These are phyloP conservation scores for Schoenoplectus triqueter DNA, from an alignment of 202 grass and related monocot species.

Conservation along the genomic window DNA sequence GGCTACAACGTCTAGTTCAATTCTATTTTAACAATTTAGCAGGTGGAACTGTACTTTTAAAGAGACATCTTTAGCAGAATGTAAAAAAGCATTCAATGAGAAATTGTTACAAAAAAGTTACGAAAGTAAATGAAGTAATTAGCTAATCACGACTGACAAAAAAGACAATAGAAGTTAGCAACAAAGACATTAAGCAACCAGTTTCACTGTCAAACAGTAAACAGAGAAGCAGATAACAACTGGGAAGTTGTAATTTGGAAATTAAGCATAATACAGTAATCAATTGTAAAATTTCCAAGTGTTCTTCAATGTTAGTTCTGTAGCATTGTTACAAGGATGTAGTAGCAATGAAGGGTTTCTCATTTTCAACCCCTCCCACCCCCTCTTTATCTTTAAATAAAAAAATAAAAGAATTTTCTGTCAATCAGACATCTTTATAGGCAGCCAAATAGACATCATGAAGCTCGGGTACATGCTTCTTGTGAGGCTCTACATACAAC, in stretches of 20 bases:
- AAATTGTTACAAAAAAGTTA: background rate
- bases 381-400: background rate
- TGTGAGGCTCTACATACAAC: conserved; percentile 41
- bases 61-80: background rate
- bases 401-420: background rate
- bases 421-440: background rate
- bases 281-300: background rate
- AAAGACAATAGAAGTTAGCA: background rate
- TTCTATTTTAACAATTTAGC: background rate
- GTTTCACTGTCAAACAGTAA: conserved; percentile 4
- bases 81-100: background rate
- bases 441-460: conserved; percentile 6
- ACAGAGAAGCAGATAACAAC: background rate
- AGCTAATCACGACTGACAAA: background rate
- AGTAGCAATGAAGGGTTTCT: background rate
- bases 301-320: conserved; percentile 14
- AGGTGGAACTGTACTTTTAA: background rate
- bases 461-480: conserved; percentile 14
- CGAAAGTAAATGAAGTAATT: background rate
- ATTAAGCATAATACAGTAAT: background rate
- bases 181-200: background rate
- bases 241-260: background rate
- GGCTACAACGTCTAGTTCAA: background rate
- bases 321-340: background rate
- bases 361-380: background rate